phyloP scores from a whole-genome alignment of 768 basidiomycete genomes.

The Russula emetica region DNA sequence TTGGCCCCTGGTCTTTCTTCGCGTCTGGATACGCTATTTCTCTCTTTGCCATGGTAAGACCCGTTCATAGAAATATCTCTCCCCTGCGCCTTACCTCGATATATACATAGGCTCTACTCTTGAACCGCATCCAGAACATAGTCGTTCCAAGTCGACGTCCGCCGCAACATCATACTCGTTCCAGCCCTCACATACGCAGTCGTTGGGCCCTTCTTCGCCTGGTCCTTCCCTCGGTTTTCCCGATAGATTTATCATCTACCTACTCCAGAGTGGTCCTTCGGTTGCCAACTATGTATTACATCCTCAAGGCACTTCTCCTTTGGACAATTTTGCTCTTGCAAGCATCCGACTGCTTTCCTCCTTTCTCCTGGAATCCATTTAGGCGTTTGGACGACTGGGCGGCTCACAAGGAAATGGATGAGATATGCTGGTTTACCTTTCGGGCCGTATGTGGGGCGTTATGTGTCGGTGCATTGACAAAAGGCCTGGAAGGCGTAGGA shows the following conservation, averaged over 20 bases:
- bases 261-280: slow-evolving; percentile 56
- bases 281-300: slow-evolving; percentile 57
- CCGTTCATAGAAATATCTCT: neutral
- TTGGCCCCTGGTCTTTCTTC: slow-evolving; percentile 67
- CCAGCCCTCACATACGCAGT: slow-evolving; percentile 24
- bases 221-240: slow-evolving; percentile 46
- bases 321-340: slow-evolving; percentile 61
- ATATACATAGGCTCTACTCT: slow-evolving; percentile 50
- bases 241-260: slow-evolving; percentile 59
- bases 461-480: slow-evolving; percentile 60
- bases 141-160: slow-evolving; percentile 59
- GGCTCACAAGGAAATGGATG: slow-evolving; percentile 48
- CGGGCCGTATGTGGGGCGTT: slow-evolving; percentile 61
- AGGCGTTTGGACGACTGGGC: slow-evolving; percentile 44
- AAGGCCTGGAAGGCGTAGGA: slow-evolving; percentile 60
- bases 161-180: slow-evolving; percentile 30
- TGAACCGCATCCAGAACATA: slow-evolving; percentile 75
- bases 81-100: neutral
- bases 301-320: slow-evolving; percentile 52
- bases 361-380: slow-evolving; percentile 34
- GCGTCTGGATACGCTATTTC: slow-evolving; percentile 70
- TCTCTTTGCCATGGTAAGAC: slow-evolving; percentile 57
- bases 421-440: slow-evolving; percentile 74
- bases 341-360: slow-evolving; percentile 43
- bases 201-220: slow-evolving; percentile 29